phyloP scores from a whole-genome alignment of 805 yeast genomes.

The Ogataea trehaloabstinens region DNA sequence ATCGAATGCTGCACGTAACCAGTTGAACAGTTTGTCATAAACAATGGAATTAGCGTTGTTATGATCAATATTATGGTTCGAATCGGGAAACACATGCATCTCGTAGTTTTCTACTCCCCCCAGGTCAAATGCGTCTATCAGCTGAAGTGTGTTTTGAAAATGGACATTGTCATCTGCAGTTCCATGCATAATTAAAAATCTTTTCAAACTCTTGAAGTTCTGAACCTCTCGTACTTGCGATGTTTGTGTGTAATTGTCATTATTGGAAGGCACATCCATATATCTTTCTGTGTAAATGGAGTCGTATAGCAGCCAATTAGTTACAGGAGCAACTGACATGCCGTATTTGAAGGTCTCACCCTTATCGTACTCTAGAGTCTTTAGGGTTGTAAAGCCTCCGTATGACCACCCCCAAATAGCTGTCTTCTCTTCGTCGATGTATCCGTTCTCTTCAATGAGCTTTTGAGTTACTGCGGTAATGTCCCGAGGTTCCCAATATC shows the following conservation, averaged over 20 bases:
- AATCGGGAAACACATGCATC: slow-evolving; percentile 86
- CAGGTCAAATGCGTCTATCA: slow-evolving; percentile 58
- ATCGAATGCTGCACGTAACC: slow-evolving; percentile 63
- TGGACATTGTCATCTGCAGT: slow-evolving; percentile 86
- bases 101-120: slow-evolving; percentile 69
- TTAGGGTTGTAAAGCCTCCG: slow-evolving; percentile 76
- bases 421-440: slow-evolving; percentile 51
- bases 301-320: slow-evolving; percentile 73
- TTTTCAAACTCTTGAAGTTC: slow-evolving; percentile 44
- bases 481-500: slow-evolving; percentile 78
- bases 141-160: slow-evolving; percentile 62
- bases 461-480: slow-evolving; percentile 48
- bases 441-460: slow-evolving; percentile 44
- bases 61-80: slow-evolving; percentile 76
- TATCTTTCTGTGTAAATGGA: slow-evolving; percentile 79
- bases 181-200: slow-evolving; percentile 76
- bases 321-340: slow-evolving; percentile 83
- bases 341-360: slow-evolving; percentile 69
- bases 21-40: slow-evolving; percentile 62
- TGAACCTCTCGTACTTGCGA: slow-evolving; percentile 42
- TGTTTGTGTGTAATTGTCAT: slow-evolving; percentile 48
- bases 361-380: slow-evolving; percentile 66
- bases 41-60: slow-evolving; percentile 80
- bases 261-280: slow-evolving; percentile 55
- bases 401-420: slow-evolving; percentile 91